These are phyloP conservation scores for Fraxinus sp. DNA, from an alignment of 305 asterid genomes.

Conservation along the genomic window DNA sequence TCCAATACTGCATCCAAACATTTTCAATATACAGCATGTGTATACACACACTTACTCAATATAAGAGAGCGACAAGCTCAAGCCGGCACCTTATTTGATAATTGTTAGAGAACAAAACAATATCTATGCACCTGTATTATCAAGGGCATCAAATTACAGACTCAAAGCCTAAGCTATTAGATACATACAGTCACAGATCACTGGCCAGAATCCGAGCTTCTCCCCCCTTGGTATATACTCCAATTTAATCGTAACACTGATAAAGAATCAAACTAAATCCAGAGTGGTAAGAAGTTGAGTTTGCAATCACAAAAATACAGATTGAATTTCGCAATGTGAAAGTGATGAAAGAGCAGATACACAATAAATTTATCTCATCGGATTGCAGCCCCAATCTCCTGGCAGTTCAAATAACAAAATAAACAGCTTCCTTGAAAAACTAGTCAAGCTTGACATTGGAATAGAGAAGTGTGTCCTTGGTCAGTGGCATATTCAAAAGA, in stretches of 20 bases:
- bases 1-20: neutral
- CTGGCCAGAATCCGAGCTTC: constrained; percentile 8
- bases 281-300: constrained; percentile 14
- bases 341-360: constrained; percentile 12
- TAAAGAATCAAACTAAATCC: constrained; percentile 12
- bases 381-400: constrained; percentile 23
- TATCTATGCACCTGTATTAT: constrained; percentile 7
- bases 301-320: constrained; percentile 21
- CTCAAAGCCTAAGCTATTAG: constrained; percentile 7
- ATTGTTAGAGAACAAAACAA: neutral
- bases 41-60: neutral
- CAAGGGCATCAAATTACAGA: neutral
- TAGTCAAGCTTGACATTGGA: constrained; percentile 89
- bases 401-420: constrained; percentile 15
- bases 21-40: too few species aligned
- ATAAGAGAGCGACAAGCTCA: neutral
- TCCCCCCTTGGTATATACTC: constrained; percentile 19
- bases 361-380: constrained; percentile 19
- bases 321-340: neutral
- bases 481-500: constrained; percentile 76
- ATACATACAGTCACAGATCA: constrained; percentile 12
- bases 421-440: constrained; percentile 21
- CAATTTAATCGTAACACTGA: constrained; percentile 15
- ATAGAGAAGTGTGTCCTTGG: constrained; percentile 93
- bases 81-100: neutral